Base-by-base conservation (phyloP, 352 stramenopile genomes). In the Labyrinthula sp. region DNA sequence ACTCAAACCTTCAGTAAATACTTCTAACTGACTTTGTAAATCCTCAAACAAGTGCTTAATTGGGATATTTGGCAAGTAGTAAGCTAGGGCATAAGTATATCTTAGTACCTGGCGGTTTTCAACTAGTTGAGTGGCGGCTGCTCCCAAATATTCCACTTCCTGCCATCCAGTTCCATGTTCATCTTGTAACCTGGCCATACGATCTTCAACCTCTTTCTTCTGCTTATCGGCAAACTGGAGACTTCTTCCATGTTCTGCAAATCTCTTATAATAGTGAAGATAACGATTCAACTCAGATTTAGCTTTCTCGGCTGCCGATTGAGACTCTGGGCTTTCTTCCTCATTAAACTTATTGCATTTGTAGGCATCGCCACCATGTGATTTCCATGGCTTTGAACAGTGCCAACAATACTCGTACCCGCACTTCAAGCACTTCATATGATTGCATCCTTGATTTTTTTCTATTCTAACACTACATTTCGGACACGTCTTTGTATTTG, bases 371-470 rank as follows among this genome's bases (percentile, higher is more conserved):
- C 89, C 86, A 3, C 47, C n/a, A 34, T 76, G 68, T 6, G 63
- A 33, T n/a, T 54, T 56, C 68, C 68, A 76, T 33, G 67, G 30
- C 14, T 36, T 47, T 25, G 54, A 14, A 43, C 57, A 68, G 26
- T 78, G 68, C 88, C 90, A 99, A 63, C 90, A 99, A 60, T 98
- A 99, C 56, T 97, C 85, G 62, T 84, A 77, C 38, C 74, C 77
- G 59, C 72, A 86, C 22, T 67, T 54, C 22, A 64, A 71, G 60
- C 86, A 97, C 17, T 75, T 93, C 81, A 99, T 97, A 72, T 99
- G 89, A 65, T 97, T 97, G 67, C 89, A 99, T 17, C 90, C 90
- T 55, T 97, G 84, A 63, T 97, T 98, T 67, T 99, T 99, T 65
- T 98, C 88, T 61, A 99, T 99, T 38, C 86, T 77, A 49, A 85